Conservation (phyloP, 2,329 filamentous ascomycete genomes). For the Mollisia scopiformis region DNA sequence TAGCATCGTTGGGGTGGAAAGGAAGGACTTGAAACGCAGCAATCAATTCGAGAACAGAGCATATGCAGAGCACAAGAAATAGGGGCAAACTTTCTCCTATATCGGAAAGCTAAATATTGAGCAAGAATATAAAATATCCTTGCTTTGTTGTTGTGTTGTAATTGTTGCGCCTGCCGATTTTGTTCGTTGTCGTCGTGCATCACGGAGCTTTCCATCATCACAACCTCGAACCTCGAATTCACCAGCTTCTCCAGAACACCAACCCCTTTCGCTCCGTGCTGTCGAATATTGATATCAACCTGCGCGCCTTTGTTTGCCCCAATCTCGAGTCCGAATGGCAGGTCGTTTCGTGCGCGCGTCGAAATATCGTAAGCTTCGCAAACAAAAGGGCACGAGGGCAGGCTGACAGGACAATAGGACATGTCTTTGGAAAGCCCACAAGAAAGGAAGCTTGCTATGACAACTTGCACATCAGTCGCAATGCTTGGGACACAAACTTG, state of each 20-base stretch:
- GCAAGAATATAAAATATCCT: no score
- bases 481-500: slow-evolving; percentile 99
- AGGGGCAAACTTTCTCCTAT: neutral
- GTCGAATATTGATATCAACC: slow-evolving; percentile 16
- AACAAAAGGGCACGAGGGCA: slow-evolving; percentile 28
- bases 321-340: slow-evolving; percentile 52
- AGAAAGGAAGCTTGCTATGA: slow-evolving; percentile 99
- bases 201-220: slow-evolving; percentile 15
- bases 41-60: slow-evolving; percentile 1
- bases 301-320: slow-evolving; percentile 1
- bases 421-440: slow-evolving; percentile 95
- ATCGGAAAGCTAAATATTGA: no score
- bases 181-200: neutral
- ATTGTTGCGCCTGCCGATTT: neutral
- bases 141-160: no score
- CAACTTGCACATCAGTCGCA: slow-evolving; percentile 94
- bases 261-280: neutral
- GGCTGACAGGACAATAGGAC: slow-evolving; percentile 61
- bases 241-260: slow-evolving; percentile 1
- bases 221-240: slow-evolving; percentile 3
- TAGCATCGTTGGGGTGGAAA: slow-evolving; percentile 4
- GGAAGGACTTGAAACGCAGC: slow-evolving; percentile 12
- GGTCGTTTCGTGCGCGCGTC: slow-evolving; percentile 74
- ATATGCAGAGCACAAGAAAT: neutral
- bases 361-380: slow-evolving; percentile 66